Conservation (phyloP, 1,284 basidiomycete species). For the Cystobasidiaceae sp. region DNA sequence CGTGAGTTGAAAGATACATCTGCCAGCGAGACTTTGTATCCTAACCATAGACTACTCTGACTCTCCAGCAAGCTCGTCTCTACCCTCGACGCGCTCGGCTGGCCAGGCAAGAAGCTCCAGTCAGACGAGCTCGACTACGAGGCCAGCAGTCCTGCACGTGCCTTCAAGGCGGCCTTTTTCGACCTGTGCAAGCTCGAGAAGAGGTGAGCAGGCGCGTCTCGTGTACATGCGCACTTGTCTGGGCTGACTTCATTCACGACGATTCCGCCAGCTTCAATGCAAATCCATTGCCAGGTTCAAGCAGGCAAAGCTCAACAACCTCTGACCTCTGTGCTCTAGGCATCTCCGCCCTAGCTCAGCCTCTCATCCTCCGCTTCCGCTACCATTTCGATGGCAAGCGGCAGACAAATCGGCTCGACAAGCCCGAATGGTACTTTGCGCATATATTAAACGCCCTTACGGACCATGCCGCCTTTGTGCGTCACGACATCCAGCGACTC, state of each 20-base stretch:
- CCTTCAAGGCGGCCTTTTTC: slow-evolving; percentile 67
- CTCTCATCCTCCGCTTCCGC: slow-evolving; percentile 80
- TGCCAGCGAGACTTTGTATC: not conserved
- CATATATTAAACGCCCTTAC: slow-evolving; percentile 78
- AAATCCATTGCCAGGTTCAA: slow-evolving; percentile 9
- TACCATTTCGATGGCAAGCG: slow-evolving; percentile 89
- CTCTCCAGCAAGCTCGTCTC: slow-evolving; percentile 56
- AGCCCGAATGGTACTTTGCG: slow-evolving; percentile 97
- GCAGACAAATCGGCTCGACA: slow-evolving; percentile 87
- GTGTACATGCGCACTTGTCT: not conserved
- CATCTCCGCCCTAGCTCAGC: slow-evolving; percentile 74
- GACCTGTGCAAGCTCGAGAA: slow-evolving; percentile 70
- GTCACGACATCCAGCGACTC: slow-evolving; percentile 67
- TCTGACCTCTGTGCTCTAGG: slow-evolving; percentile 59
- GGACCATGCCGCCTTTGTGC: slow-evolving; percentile 72
- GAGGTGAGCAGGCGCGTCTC: slow-evolving; percentile 62
- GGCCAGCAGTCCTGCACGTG: slow-evolving; percentile 57
- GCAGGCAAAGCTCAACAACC: slow-evolving; percentile 29
- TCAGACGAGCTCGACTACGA: slow-evolving; percentile 45
- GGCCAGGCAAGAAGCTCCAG: slow-evolving; percentile 62
- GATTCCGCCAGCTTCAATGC: slow-evolving; percentile 7
- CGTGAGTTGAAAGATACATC: not conserved
- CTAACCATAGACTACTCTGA: not conserved
- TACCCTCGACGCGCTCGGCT: slow-evolving; percentile 66
- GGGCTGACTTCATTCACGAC: no score